Evolutionary conservation across 2,329 filamentous ascomycete genomes (phyloP), one percentile per base, ranked within the genome.

Genomic region (Penicillium digitatum): DNA sequence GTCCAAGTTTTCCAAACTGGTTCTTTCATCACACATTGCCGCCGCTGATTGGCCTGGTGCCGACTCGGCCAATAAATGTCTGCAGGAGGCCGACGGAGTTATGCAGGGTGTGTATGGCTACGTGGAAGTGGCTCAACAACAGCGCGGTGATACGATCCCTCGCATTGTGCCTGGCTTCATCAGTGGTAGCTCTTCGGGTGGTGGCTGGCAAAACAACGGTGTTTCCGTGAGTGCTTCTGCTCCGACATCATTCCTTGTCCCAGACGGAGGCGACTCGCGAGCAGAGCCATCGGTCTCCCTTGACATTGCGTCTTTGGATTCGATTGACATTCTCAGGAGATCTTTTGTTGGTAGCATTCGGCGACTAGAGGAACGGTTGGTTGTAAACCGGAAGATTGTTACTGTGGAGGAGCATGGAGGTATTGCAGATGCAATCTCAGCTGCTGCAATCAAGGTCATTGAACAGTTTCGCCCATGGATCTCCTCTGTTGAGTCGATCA

Each of bases 1-100:
- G 94, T 97, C 94, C 42, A 92, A 95, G 66, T 99, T 99, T 72
- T 97, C 94, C n/a, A 99, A 99, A 73, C 81, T 99, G 10, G 94
- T 99, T 42, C 87, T 99, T 46, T 99, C 94, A 3, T 97, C 94
- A 14, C 94, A 99, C 70, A 96, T 99, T 70, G 94, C 94, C 37
- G 91, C 93, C 6, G 90, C 93, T 32, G 94, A 99, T 75, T 97
- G 91, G 85, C 92, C 93, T 9, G 91, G 93, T 52, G 87, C 90
- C 16, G 94, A 99, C 73, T 95, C 93, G 0, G 89, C 93, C 58
- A 87, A 94, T 52, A 99, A 99, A 72, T 99, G 94, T 68, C 76
- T 97, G 62, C 90, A 95, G 70, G 94, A 99, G 76, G 94, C 94
- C n/a, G 94, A 99, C 59, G 94, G 94, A 45, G 92, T 99, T 22